phyloP scores from a whole-genome alignment of 2,329 filamentous ascomycete genomes.

The Pseudogymnoascus sp. region DNA sequence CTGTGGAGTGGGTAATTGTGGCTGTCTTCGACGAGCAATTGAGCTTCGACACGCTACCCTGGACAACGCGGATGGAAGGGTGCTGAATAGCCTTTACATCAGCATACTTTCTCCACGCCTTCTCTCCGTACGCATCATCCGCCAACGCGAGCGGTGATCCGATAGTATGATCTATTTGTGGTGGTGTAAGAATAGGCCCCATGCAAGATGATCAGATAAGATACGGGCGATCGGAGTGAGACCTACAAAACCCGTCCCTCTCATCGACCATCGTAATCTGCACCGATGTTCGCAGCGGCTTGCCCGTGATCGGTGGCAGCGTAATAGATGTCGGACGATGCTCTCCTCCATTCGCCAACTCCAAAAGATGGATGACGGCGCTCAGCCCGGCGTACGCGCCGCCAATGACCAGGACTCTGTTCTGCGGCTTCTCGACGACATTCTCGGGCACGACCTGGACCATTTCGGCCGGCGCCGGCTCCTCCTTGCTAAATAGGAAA shows the following conservation, averaged over 20 bases:
- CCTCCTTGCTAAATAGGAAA: constrained; percentile 13
- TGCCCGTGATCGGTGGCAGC: constrained; percentile 14
- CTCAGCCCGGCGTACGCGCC: constrained; percentile 66
- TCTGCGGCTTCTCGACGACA: background rate
- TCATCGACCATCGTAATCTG: constrained; percentile 70
- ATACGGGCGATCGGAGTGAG: background rate
- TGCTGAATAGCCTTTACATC: constrained; percentile 58
- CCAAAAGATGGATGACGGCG: constrained; percentile 56
- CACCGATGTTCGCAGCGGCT: constrained; percentile 42
- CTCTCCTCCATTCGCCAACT: constrained; percentile 49
- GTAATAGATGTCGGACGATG: constrained; percentile 16
- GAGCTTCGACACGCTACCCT: constrained; percentile 54
- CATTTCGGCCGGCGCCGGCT: constrained; percentile 20
- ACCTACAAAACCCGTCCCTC: constrained; percentile 73
- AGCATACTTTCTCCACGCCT: constrained; percentile 61
- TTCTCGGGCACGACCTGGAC: constrained; percentile 17
- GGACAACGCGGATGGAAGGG: constrained; percentile 53
- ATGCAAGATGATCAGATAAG: constrained; percentile 2
- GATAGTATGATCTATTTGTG: constrained; percentile 58
- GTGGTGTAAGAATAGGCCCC: background rate
- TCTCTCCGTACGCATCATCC: constrained; percentile 51
- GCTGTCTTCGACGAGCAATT: constrained; percentile 52
- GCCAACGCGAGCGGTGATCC: constrained; percentile 65
- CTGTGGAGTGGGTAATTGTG: constrained; percentile 41
- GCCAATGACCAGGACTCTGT: constrained; percentile 56